phyloP scores from a whole-genome alignment of 805 yeast species.

The Yarrowia divulgata region DNA sequence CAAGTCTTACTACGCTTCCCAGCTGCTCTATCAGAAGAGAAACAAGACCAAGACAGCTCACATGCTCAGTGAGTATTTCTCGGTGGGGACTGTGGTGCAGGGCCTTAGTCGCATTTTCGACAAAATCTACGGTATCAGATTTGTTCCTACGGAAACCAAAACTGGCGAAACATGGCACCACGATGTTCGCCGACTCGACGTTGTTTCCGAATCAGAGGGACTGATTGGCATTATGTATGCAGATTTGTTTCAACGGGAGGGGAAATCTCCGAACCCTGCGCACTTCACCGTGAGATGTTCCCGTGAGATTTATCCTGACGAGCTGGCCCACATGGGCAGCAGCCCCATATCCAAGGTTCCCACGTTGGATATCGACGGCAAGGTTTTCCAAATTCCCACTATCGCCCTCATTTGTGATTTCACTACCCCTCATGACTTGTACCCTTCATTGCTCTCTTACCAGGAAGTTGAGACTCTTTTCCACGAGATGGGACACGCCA shows the following conservation, averaged over 20 bases:
- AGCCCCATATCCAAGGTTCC: constrained; percentile 33
- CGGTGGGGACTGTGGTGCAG: constrained; percentile 83
- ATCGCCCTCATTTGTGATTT: constrained; percentile 90
- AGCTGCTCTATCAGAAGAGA: constrained; percentile 46
- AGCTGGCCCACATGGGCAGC: constrained; percentile 32
- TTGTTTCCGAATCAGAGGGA: constrained; percentile 67
- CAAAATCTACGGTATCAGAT: constrained; percentile 75
- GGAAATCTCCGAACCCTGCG: constrained; percentile 85
- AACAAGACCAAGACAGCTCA: constrained; percentile 51
- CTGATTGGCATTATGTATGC: constrained; percentile 83
- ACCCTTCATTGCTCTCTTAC: constrained; percentile 64
- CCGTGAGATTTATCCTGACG: constrained; percentile 60
- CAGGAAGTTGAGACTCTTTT: constrained; percentile 91
- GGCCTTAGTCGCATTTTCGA: constrained; percentile 79
- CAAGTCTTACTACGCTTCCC: constrained; percentile 68
- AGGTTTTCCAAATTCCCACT: constrained; percentile 80
- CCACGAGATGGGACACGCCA: constrained; percentile 99
- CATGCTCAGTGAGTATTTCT: constrained; percentile 70
- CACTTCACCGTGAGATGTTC: constrained; percentile 96
- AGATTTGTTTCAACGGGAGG: constrained; percentile 80
- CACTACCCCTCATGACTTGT: constrained; percentile 52
- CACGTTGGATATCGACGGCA: constrained; percentile 50
- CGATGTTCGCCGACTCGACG: constrained; percentile 83
- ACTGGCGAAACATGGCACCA: constrained; percentile 88
- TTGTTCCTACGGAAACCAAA: constrained; percentile 68